Conservation (phyloP, 1,284 basidiomycete genomes). For the Puccinia hordei region DNA sequence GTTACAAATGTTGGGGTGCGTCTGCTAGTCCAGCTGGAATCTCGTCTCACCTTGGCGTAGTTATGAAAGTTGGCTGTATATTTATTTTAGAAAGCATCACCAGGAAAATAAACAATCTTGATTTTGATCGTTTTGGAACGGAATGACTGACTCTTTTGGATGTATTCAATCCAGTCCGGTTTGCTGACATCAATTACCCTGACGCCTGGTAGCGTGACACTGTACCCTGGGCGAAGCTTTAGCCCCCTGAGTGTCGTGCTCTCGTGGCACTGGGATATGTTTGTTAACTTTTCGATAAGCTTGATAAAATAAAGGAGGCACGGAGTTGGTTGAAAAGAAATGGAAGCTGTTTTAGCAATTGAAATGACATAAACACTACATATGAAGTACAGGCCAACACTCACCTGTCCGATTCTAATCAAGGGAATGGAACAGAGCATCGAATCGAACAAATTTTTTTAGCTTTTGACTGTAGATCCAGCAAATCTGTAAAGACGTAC, state of each 20-base stretch:
- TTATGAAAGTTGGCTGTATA: slow-evolving; percentile 31
- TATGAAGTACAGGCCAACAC: not conserved
- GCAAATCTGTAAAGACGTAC: not conserved
- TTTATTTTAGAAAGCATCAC: not conserved
- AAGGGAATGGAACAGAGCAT: not conserved
- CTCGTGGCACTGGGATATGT: not conserved
- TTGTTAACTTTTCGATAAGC: not conserved
- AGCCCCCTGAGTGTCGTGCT: not conserved
- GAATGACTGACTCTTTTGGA: slow-evolving; percentile 43
- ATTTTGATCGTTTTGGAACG: not conserved
- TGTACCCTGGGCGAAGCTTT: slow-evolving; percentile 30
- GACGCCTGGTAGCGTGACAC: slow-evolving; percentile 29
- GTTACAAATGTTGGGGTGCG: not conserved
- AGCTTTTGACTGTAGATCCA: not conserved
- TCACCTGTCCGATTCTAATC: slow-evolving; percentile 24
- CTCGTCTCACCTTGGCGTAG: slow-evolving; percentile 17
- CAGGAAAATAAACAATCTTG: not conserved
- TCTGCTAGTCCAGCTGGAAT: not conserved
- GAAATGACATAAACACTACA: not conserved
- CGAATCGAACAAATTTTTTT: not conserved
- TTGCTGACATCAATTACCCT: slow-evolving; percentile 50
- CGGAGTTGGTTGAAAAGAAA: not conserved
- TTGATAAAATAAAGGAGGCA: not conserved
- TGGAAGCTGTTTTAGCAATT: not conserved
- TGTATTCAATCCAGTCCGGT: slow-evolving; percentile 50